Evolutionary conservation across 2,329 filamentous ascomycete species (phyloP).

Genomic region (Didymella arachidicola): DNA sequence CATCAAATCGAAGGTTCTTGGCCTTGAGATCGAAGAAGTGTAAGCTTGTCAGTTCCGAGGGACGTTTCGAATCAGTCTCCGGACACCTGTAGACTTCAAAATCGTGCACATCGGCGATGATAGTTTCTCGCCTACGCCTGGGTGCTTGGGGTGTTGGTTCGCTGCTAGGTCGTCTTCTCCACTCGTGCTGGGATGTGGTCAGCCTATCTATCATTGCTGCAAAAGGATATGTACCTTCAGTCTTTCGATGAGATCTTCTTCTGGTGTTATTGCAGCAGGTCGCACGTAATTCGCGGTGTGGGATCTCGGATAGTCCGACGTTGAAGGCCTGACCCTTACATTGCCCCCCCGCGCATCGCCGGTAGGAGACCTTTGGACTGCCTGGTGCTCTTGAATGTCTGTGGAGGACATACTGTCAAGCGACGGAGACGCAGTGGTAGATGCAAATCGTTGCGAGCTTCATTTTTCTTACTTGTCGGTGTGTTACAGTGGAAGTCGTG

Average conservation of each 20-base stretch:
- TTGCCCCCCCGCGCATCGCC: background rate
- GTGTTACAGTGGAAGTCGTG: background rate
- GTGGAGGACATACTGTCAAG: background rate
- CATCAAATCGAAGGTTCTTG: constrained; percentile 37
- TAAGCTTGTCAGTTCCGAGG: constrained; percentile 29
- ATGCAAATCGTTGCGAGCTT: background rate
- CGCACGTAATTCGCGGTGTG: constrained; percentile 22
- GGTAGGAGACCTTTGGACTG: background rate
- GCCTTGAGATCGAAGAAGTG: constrained; percentile 30
- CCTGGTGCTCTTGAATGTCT: background rate
- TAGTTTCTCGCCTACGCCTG: constrained; percentile 6
- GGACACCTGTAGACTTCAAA: constrained; percentile 39
- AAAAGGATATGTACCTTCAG: constrained; percentile 16
- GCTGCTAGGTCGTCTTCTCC: constrained; percentile 1
- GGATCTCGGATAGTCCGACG: constrained; percentile 24
- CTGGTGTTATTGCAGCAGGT: constrained; percentile 12
- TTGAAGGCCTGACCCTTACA: constrained; percentile 1
- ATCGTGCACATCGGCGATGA: constrained; percentile 30
- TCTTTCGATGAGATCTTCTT: constrained; percentile 14
- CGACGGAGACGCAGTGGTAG: background rate
- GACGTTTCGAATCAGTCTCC: constrained; percentile 5
- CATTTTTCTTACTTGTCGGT: background rate
- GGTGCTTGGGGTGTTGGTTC: constrained; percentile 9
- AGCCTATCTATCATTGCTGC: background rate
- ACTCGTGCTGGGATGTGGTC: constrained; percentile 1